Evolutionary conservation across 1,284 basidiomycete species (phyloP), one percentile per base, ranked within the genome.

Genomic region (Trichosporon sp.): DNA sequence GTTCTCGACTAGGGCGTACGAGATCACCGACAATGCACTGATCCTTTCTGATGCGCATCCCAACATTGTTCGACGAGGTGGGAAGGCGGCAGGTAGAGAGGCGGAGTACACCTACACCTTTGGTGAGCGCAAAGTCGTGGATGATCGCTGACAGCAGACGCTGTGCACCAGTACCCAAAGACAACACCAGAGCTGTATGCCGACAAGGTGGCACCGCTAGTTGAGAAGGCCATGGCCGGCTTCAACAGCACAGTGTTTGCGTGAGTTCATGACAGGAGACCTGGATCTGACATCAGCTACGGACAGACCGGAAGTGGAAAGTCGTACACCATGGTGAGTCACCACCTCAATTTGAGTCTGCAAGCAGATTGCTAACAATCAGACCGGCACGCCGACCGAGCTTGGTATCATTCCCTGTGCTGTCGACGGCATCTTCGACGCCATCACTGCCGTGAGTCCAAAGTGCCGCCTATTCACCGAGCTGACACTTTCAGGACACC

Each of bases 361-460:
- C 40, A 10, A 5, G 14, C n/a, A 9, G 4, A 58, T 58, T 33
- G 52, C 34, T 29, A 16, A 13, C 6, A 4, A 70, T 52, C 59
- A 80, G 78, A 79, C 74, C 21, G 85, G 85, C 4, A 80, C 76
- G 2, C 71, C 73, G 1, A 60, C 71, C 1, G 83, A 85, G 63
- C 81, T 83, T 0, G 85, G 85, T 23, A 81, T 86, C 36, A 85
- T 86, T 21, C 83, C 84, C 0, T 77, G 83, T 32, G 83, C 84
- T 0, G 81, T 86, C 16, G 80, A 83, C 44, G 82, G 85, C 56
- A 81, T 86, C 5, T 86, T 85, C 63, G 74, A 80, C 31, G 74
- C 74, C 3, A 84, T 84, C 65, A 80, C 78, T 36, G 75, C 74
- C 23, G 80, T 81, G 59, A 66, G 77, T 69, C 21, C 11, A 4